Conservation (phyloP, 208 protist species). For the Vickermania spadyakhi region DNA sequence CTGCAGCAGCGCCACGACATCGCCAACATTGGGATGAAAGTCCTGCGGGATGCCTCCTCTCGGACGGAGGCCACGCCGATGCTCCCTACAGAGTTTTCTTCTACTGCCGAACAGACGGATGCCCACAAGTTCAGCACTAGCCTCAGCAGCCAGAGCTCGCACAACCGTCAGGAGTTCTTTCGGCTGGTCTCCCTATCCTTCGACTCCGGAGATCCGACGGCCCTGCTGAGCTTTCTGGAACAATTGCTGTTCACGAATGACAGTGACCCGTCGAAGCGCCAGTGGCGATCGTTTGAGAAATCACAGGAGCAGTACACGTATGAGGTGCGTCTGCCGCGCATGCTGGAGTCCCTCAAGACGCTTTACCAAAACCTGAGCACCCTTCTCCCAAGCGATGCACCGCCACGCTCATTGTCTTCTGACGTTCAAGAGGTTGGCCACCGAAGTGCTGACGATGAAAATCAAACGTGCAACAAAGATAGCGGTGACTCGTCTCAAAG, state of each 20-base stretch:
- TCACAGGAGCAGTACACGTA: not conserved
- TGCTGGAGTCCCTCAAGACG: not conserved
- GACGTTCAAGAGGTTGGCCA: too few species aligned
- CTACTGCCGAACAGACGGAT: not conserved
- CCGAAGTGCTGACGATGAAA: too few species aligned
- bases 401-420: too few species aligned
- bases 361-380: not conserved
- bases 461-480: too few species aligned
- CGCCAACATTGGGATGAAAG: not conserved
- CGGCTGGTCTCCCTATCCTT: slow-evolving; percentile 40
- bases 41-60: not conserved
- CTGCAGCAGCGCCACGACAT: not conserved
- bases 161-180: slow-evolving; percentile 24
- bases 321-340: not conserved
- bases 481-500: not conserved
- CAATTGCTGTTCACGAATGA: slow-evolving; percentile 11
- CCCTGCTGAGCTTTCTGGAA: slow-evolving; percentile 30
- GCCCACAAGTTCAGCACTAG: not conserved
- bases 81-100: not conserved
- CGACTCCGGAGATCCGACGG: slow-evolving; percentile 33
- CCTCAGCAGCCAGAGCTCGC: slow-evolving; percentile 7
- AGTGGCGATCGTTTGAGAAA: not conserved
- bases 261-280: not conserved
- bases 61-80: not conserved
- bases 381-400: too few species aligned